These are phyloP conservation scores for Coelastrella sp. DNA, from an alignment of 139 green algal species.

Conservation along the genomic window DNA sequence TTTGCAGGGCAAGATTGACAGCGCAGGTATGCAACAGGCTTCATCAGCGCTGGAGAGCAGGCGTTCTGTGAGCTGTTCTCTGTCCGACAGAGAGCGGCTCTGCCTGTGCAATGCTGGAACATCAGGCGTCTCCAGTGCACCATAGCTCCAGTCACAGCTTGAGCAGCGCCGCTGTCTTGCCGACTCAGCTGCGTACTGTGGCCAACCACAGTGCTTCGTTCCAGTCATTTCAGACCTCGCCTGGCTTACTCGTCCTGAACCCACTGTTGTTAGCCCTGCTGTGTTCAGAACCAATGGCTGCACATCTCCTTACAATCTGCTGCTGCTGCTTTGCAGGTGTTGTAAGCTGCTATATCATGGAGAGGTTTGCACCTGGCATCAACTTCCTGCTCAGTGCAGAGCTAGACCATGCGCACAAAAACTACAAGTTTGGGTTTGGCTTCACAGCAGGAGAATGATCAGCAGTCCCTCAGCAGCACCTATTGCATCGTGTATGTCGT, in stretches of 20 bases:
- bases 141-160: too few relatives aligned
- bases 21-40: neutral
- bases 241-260: too few relatives aligned
- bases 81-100: too few relatives aligned
- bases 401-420: conserved; percentile 94
- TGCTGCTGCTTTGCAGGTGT: conserved; percentile 61
- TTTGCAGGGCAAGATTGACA: conserved; percentile 77
- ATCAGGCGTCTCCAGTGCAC: too few relatives aligned
- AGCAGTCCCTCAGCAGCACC: neutral
- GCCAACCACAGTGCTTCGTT: too few relatives aligned
- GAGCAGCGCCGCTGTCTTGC: too few relatives aligned
- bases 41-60: neutral
- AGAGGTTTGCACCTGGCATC: conserved; percentile 95
- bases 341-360: conserved; percentile 92
- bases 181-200: too few relatives aligned
- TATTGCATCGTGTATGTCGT: too few relatives aligned
- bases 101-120: neutral
- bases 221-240: too few relatives aligned
- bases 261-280: too few relatives aligned
- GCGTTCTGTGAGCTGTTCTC: neutral
- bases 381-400: conserved; percentile 97
- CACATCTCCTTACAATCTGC: neutral
- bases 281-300: neutral
- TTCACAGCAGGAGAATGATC: conserved; percentile 87
- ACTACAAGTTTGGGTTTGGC: conserved; percentile 98